A percentile compares a stretch with the other conserved stretches of the same genome.
These are phyloP conservation scores for Balakata baccata DNA, from an alignment of 345 rosid species.

Conservation along the genomic window DNA sequence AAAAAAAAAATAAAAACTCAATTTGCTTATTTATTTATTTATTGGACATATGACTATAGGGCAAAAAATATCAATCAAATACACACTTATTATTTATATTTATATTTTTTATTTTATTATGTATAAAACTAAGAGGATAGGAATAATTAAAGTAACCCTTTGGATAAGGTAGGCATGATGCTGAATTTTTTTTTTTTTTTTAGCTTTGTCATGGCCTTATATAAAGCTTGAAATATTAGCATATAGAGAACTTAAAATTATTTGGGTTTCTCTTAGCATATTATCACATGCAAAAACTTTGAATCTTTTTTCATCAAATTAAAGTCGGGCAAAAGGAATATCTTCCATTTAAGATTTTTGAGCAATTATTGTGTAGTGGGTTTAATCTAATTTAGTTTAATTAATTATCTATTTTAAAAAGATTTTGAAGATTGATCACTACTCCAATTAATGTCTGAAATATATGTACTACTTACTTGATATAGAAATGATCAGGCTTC, in stretches of 20 bases:
- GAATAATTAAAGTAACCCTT: background rate
- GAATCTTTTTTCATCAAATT: background rate
- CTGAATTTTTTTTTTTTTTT: too few species aligned
- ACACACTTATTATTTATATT: too few species aligned
- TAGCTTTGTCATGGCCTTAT: background rate
- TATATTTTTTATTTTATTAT: too few species aligned
- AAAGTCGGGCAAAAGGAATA: conserved; percentile 4
- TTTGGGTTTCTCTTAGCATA: conserved; percentile 5
- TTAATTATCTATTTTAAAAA: background rate
- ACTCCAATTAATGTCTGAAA: too few species aligned
- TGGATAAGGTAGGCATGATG: background rate
- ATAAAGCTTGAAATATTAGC: background rate
- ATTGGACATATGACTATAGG: too few species aligned
- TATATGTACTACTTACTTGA: too few species aligned
- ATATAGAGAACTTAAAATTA: background rate
- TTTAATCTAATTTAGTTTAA: background rate
- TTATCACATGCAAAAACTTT: conserved; percentile 3
- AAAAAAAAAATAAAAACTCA: too few species aligned
- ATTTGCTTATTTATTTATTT: too few species aligned
- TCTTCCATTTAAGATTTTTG: background rate
- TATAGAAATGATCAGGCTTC: too few species aligned
- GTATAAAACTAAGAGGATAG: background rate
- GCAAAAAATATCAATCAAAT: too few species aligned
- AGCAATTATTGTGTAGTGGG: background rate
- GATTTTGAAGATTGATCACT: too few species aligned